Conservation (phyloP, 139 green algal species). For the Coelastrella sp. region DNA sequence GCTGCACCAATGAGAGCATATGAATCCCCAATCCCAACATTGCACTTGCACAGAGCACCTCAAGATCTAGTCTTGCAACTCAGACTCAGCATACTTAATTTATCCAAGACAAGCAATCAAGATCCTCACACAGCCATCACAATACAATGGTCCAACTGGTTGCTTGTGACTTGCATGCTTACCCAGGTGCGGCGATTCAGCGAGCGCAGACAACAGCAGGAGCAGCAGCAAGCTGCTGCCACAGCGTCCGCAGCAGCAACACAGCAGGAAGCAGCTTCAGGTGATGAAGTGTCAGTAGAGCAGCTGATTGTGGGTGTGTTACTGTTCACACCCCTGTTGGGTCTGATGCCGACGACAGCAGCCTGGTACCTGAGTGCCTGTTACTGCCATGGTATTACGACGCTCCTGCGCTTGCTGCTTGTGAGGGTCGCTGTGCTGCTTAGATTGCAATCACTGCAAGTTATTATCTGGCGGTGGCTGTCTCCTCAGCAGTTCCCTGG, state of each 20-base stretch:
- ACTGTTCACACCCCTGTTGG: conserved; percentile 67
- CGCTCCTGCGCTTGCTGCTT: background rate
- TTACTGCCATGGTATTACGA: conserved; percentile 8
- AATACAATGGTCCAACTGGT: too few relatives aligned
- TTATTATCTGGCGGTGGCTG: background rate
- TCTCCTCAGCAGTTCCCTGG: conserved; percentile 21
- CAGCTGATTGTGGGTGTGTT: conserved; percentile 76
- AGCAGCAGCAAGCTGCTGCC: background rate
- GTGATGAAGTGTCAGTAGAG: conserved; percentile 65
- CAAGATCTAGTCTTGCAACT: too few relatives aligned
- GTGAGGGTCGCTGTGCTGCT: background rate
- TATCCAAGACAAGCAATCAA: too few relatives aligned
- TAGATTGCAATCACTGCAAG: background rate
- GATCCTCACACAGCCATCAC: too few relatives aligned
- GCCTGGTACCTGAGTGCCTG: conserved; percentile 52
- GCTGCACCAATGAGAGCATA: too few relatives aligned
- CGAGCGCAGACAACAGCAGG: background rate
- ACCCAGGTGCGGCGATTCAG: conserved; percentile 37
- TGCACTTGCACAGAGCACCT: too few relatives aligned
- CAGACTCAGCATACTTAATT: too few relatives aligned
- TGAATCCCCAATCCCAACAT: too few relatives aligned
- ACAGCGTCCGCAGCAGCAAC: background rate
- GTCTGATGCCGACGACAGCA: conserved; percentile 62
- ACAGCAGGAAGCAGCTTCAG: background rate
- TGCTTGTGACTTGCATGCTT: background rate